phyloP scores from a whole-genome alignment of 768 basidiomycete species.

The Gautieria morchelliformis region DNA sequence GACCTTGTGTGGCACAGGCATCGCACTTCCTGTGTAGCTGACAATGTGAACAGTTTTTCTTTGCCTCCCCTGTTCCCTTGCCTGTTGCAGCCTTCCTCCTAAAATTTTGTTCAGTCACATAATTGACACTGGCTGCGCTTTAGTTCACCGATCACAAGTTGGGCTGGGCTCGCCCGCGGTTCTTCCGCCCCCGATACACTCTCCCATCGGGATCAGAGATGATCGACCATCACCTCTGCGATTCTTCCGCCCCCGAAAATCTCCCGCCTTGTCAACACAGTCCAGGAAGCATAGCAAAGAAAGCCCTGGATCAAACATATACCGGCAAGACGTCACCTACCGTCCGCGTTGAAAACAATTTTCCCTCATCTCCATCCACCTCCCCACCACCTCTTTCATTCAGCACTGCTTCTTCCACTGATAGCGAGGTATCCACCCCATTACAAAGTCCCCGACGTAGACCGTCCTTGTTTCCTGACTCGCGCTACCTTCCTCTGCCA shows the following conservation, averaged over 20 bases:
- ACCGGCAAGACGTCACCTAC: not conserved
- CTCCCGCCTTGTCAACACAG: not conserved
- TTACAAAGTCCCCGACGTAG: slow-evolving; percentile 3
- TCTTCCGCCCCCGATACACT: slow-evolving; percentile 6
- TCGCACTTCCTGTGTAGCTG: not conserved
- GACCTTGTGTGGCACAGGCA: slow-evolving; percentile 3
- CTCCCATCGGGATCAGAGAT: slow-evolving; percentile 1
- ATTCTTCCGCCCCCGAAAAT: slow-evolving; percentile 6
- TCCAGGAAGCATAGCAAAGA: not conserved
- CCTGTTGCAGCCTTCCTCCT: not conserved
- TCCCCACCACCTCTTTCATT: slow-evolving; percentile 5
- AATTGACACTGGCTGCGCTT: not conserved
- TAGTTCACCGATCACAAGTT: not conserved
- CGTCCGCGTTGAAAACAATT: not conserved
- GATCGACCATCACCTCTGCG: not conserved
- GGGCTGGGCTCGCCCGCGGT: not conserved
- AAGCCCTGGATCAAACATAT: not conserved
- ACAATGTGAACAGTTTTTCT: not conserved
- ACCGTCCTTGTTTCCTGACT: not conserved
- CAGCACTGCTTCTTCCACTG: slow-evolving; percentile 2
- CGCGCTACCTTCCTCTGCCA: slow-evolving; percentile 2
- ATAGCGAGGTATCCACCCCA: slow-evolving; percentile 2
- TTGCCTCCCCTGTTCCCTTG: not conserved
- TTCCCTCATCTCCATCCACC: not conserved
- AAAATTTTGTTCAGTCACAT: not conserved